Evolutionary conservation across 495 filamentous ascomycete genomes (phyloP), one percentile per base, ranked within the genome.

Genomic region (Penicillium herquei): DNA sequence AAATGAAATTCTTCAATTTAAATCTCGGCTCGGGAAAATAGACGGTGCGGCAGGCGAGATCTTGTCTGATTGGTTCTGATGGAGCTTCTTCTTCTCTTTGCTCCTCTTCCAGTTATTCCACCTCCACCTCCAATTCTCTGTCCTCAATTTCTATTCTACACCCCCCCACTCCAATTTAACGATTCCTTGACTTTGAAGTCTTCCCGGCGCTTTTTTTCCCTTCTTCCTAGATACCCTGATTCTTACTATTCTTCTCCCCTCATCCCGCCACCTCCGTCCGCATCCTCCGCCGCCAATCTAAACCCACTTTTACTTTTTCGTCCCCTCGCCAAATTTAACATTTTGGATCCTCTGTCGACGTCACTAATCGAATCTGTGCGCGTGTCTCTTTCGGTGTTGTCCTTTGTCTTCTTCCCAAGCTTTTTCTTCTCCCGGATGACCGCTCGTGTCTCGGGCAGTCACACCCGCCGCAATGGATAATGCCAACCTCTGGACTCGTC

Each of bases 401-500:
- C 52, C 60, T 59, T 58, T 52, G 54, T 47, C 46, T 64, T 61
- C 18, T 40, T 56, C 37, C 43, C 51, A 33, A 57, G 56, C 41
- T 42, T 64, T 61, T 52, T 56, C 57, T 53, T 63, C 61, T 59
- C 55, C 62, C 70, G 68, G 65, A 72, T 73, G 69, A 75, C 68
- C 73, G 71, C 68, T 72, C 67, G 60, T 64, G 70, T 69, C 69
- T 63, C 64, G 69, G 69, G 66, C 70, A 65, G 66, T 67, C 66
- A 64, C 61, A 69, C 59, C 67, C 66, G 66, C 61, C 60, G 70
- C 66, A 59, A 87, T 85, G 82, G 84, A 86, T 76, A 84, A 84
- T 68, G 82, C 81, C 72, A 83, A 81, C 63, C 72, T 96, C 83
- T 96, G 92, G 92, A 91, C 87, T 80, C 88, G 92, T 70, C 89